Percentiles rank a stretch among this genome's conserved stretches.
These are phyloP conservation scores for Allium cepa DNA, from an alignment of 106 monocot species.

Conservation along the genomic window DNA sequence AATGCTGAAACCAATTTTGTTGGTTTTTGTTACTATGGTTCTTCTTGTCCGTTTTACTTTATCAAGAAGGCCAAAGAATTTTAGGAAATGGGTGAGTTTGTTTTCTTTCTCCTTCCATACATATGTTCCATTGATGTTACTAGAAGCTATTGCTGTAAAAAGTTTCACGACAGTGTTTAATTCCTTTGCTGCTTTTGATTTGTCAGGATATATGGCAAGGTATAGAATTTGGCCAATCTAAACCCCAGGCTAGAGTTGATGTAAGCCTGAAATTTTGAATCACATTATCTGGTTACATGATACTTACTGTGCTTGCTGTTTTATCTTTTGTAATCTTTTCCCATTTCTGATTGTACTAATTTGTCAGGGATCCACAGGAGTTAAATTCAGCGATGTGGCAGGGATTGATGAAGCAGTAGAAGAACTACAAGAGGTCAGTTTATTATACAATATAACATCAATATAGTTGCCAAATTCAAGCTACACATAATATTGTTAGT, in stretches of 20 bases:
- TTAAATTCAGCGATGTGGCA: constrained; percentile 74
- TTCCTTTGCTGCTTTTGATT: neutral
- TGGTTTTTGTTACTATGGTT: constrained; percentile 69
- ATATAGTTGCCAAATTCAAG: neutral
- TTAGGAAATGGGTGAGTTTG: constrained; percentile 70
- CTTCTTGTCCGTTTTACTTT: constrained; percentile 77
- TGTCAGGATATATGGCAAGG: constrained; percentile 94
- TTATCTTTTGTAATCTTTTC: neutral
- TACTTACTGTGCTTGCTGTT: neutral
- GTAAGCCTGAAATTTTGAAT: constrained; percentile 27
- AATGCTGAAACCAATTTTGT: constrained; percentile 62
- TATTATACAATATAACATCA: neutral
- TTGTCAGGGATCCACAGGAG: constrained; percentile 74
- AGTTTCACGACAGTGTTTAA: neutral
- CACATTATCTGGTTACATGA: neutral
- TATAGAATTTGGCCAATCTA: constrained; percentile 88
- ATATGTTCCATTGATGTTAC: too few relatives aligned
- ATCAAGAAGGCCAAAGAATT: constrained; percentile 86
- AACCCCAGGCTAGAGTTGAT: constrained; percentile 89
- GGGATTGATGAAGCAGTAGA: constrained; percentile 94
- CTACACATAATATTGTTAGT: neutral
- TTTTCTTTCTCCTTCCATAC: neutral
- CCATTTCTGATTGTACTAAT: neutral
- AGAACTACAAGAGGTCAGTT: constrained; percentile 71
- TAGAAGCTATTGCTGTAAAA: neutral